Base-by-base conservation (phyloP, 768 basidiomycete species). In the Russula sp. region DNA sequence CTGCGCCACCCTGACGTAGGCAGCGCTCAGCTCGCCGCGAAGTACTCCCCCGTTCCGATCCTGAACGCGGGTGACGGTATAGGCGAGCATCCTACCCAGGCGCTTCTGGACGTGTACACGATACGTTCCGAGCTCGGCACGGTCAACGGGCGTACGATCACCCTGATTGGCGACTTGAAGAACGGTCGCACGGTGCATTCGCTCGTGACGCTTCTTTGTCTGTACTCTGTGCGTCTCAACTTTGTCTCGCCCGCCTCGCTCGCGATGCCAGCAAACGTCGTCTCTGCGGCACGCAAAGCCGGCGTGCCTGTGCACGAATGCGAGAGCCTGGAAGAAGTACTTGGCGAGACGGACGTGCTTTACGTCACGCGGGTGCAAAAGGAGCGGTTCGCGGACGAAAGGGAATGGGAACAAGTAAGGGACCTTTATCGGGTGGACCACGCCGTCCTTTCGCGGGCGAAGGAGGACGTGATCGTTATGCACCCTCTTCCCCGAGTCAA, bases 401-500 rank as follows among this genome's bases (percentile, higher is more conserved):
- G 75, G 37, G 96, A 95, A 72, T 99, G 94, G 91, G 78, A 87
- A 66, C 81, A 85, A 51, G 93, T 97, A 69, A 97, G 93, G 78
- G 90, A 96, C 71, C 84, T 87, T 16, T 98, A 96, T 73, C 80
- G 93, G 39, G 84, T 99, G 59, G 93, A 98, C 75, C 97, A 98
- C 71, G 91, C 95, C 11, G 85, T 98, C 37, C 80, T 99, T 32
- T 86, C 94, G 6, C 81, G 90, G 48, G 96, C 97, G 10, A 98
- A 98, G 78, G 89, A 92, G 66, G 91, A 94, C 57, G 93, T 97
- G 86, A 98, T 98, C 62, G 94, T 98, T 67, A 96, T 99, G 94
- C 97, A 99, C 75, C 97, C 97, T n/a, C 79, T 99, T 22, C 97
- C 97, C 14, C 77, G 97, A 70, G 86, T 96, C 55, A 93, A 91